Percentiles rank a stretch among this genome's conserved stretches.
phyloP scores from a whole-genome alignment of 73 alveolate genomes.

The Paramecium caudatum region DNA sequence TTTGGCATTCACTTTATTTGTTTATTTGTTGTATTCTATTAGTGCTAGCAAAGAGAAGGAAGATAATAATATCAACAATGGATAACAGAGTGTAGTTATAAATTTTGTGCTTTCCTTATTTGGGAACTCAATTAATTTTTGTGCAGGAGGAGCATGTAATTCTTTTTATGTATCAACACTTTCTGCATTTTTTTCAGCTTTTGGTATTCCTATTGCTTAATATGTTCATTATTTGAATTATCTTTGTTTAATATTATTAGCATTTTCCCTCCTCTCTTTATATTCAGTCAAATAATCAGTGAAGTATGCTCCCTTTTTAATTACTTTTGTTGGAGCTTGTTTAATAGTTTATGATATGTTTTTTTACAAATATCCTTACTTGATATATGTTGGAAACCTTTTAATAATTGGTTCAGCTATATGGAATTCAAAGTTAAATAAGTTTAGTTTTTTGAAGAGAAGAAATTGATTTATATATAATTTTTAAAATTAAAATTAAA shows the following conservation, averaged over 20 bases:
- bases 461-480: neutral
- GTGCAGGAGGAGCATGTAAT: slow-evolving; percentile 91
- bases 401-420: slow-evolving; percentile 84
- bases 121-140: slow-evolving; percentile 82
- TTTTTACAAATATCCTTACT: slow-evolving; percentile 71
- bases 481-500: neutral
- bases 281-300: slow-evolving; percentile 81
- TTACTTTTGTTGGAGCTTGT: neutral
- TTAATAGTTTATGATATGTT: slow-evolving; percentile 78
- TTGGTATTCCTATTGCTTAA: slow-evolving; percentile 85
- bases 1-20: slow-evolving; percentile 36
- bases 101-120: slow-evolving; percentile 56
- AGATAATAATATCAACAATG: slow-evolving; percentile 19
- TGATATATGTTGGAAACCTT: slow-evolving; percentile 80
- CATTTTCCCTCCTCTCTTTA: slow-evolving; percentile 80
- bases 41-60: slow-evolving; percentile 28
- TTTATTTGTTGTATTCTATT: neutral
- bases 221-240: slow-evolving; percentile 85
- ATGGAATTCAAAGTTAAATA: slow-evolving; percentile 79
- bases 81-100: slow-evolving; percentile 22
- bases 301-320: slow-evolving; percentile 70
- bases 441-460: neutral
- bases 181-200: slow-evolving; percentile 87
- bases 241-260: slow-evolving; percentile 78
- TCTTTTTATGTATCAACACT: slow-evolving; percentile 84